These are phyloP conservation scores for Irpex sp. DNA, from an alignment of 1,284 basidiomycete species.

Conservation along the genomic window DNA sequence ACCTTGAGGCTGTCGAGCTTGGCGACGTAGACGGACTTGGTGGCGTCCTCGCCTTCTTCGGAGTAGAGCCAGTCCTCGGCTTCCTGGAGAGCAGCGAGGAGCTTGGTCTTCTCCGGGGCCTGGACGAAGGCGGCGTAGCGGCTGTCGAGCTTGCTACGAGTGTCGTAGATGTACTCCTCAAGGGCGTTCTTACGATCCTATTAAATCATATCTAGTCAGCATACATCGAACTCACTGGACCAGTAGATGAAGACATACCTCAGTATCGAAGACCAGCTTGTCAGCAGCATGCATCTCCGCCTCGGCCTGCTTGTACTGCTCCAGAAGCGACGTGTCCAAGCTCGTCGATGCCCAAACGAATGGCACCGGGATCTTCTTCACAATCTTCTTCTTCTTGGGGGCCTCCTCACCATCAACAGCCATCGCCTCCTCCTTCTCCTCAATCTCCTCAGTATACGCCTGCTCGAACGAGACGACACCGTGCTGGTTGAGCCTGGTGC, in stretches of 20 bases:
- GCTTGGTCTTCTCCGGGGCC: slow-evolving; percentile 63
- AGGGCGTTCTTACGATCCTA: slow-evolving; percentile 95
- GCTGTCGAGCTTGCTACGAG: slow-evolving; percentile 85
- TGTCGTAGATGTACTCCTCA: slow-evolving; percentile 96
- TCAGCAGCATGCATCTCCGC: slow-evolving; percentile 83
- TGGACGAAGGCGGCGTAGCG: slow-evolving; percentile 70
- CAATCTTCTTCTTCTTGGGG: slow-evolving; percentile 77
- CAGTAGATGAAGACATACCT: slow-evolving; percentile 45
- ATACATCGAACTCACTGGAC: not conserved
- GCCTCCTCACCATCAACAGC: slow-evolving; percentile 60
- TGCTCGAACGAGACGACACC: slow-evolving; percentile 82
- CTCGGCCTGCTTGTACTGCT: slow-evolving; percentile 73
- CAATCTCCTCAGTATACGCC: slow-evolving; percentile 77
- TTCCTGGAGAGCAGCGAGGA: slow-evolving; percentile 63
- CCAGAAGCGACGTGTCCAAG: slow-evolving; percentile 57
- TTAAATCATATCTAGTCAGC: not conserved
- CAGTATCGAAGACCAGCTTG: slow-evolving; percentile 93
- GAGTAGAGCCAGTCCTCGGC: slow-evolving; percentile 95
- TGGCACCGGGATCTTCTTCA: slow-evolving; percentile 78
- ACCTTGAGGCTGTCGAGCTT: slow-evolving; percentile 77
- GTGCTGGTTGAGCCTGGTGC: slow-evolving; percentile 81
- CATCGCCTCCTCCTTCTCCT: slow-evolving; percentile 77
- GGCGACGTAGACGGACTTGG: slow-evolving; percentile 83
- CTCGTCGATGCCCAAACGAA: slow-evolving; percentile 62
- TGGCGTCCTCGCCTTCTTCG: slow-evolving; percentile 92